Conservation (phyloP, 805 yeast species). For the Wickerhamiella spandovensis region DNA sequence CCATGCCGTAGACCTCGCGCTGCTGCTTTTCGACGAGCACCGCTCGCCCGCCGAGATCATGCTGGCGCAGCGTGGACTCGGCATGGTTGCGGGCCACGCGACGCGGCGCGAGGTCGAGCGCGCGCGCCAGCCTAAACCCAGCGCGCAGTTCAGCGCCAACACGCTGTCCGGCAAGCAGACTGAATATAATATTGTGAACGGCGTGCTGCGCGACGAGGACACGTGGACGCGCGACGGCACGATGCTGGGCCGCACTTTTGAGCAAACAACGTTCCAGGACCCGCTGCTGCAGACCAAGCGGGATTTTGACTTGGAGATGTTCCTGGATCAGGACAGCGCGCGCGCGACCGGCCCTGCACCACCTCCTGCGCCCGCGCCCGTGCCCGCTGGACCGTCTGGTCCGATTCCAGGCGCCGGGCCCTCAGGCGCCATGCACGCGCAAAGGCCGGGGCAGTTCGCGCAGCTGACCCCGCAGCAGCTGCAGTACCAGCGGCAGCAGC, state of each 20-base stretch:
- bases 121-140: background rate
- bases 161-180: background rate
- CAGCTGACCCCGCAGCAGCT: background rate
- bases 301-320: no score
- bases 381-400: no score
- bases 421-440: no score
- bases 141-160: background rate
- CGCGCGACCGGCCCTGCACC: no score
- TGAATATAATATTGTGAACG: background rate
- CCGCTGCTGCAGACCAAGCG: no score
- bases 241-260: background rate
- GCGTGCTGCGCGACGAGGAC: background rate
- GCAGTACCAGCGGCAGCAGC: background rate
- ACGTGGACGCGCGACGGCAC: background rate
- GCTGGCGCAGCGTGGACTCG: background rate
- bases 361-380: no score
- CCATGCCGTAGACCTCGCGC: background rate
- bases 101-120: background rate
- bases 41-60: slow-evolving; percentile 3
- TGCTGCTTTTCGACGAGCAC: background rate
- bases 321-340: no score
- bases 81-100: background rate
- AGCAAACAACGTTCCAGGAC: background rate
- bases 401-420: no score
- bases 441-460: background rate